These are phyloP conservation scores for Deakozyma indianensis DNA, from an alignment of 805 yeast species.

Conservation along the genomic window DNA sequence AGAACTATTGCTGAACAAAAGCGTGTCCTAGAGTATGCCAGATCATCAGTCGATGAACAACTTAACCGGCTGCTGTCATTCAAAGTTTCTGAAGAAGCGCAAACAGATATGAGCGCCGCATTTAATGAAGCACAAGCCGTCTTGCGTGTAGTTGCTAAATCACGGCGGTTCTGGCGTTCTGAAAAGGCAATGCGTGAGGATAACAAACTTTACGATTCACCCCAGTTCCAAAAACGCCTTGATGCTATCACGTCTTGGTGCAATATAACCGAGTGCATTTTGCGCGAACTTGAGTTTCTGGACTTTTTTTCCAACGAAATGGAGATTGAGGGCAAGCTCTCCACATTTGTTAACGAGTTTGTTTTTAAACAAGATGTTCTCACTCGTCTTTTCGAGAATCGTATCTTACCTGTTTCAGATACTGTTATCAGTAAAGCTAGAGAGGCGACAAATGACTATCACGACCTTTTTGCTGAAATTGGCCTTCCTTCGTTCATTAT, in stretches of 20 bases:
- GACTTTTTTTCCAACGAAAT: not conserved
- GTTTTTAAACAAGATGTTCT: conserved; percentile 50
- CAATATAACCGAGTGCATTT: conserved; percentile 55
- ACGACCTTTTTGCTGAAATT: conserved; percentile 46
- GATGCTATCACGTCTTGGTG: conserved; percentile 80
- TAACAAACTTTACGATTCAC: conserved; percentile 53
- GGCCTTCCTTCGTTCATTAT: conserved; percentile 56
- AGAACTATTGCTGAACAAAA: conserved; percentile 69
- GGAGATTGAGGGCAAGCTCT: not conserved
- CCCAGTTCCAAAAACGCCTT: conserved; percentile 47
- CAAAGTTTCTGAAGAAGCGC: conserved; percentile 27
- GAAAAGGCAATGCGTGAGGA: conserved; percentile 64
- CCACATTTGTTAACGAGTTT: conserved; percentile 30
- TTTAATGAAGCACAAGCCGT: conserved; percentile 38
- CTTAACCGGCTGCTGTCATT: conserved; percentile 57
- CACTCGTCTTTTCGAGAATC: conserved; percentile 42
- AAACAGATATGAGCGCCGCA: conserved; percentile 21
- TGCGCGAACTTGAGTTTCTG: conserved; percentile 44
- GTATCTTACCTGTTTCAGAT: conserved; percentile 55
- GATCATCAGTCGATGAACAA: conserved; percentile 59
- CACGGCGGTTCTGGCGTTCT: conserved; percentile 70
- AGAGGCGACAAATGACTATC: conserved; percentile 48
- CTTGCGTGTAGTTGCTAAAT: conserved; percentile 46
- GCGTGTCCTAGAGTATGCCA: conserved; percentile 47
- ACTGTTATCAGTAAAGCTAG: conserved; percentile 66